Conservation (phyloP, 192 early-diverging fungal species). For the Umbelopsis ramanniana region DNA sequence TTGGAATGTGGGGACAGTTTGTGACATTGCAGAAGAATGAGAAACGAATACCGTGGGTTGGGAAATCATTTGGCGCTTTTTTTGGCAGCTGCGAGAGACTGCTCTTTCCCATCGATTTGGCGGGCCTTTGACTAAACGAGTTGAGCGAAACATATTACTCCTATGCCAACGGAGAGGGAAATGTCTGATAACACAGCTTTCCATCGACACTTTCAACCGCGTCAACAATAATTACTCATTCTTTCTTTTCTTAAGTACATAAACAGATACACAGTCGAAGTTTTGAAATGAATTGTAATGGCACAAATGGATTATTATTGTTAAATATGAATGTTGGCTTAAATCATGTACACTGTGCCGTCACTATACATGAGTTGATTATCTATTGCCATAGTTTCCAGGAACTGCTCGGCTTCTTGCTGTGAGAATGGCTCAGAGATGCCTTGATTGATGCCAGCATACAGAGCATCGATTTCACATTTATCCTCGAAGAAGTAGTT, state of each 20-base stretch:
- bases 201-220: too few relatives aligned
- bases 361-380: slow-evolving; percentile 79
- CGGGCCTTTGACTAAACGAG: too few relatives aligned
- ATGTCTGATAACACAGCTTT: too few relatives aligned
- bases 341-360: slow-evolving; percentile 70
- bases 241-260: too few relatives aligned
- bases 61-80: slow-evolving; percentile 15
- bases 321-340: slow-evolving; percentile 27
- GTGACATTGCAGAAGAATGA: not conserved
- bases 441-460: slow-evolving; percentile 59
- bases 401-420: slow-evolving; percentile 61
- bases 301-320: not conserved
- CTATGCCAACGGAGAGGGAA: too few relatives aligned
- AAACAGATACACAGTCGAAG: too few relatives aligned
- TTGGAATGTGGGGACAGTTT: slow-evolving; percentile 27
- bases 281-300: not conserved
- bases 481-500: slow-evolving; percentile 52
- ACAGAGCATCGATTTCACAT: slow-evolving; percentile 57
- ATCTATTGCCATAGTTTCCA: slow-evolving; percentile 61
- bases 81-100: not conserved
- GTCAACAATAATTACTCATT: too few relatives aligned
- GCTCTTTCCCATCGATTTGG: not conserved
- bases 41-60: not conserved
- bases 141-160: too few relatives aligned
- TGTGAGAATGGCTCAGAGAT: slow-evolving; percentile 53